Evolutionary conservation across 106 monocot genomes (phyloP), one percentile per base, ranked within the genome.

Genomic region (Phalaenopsis aphrodite): DNA sequence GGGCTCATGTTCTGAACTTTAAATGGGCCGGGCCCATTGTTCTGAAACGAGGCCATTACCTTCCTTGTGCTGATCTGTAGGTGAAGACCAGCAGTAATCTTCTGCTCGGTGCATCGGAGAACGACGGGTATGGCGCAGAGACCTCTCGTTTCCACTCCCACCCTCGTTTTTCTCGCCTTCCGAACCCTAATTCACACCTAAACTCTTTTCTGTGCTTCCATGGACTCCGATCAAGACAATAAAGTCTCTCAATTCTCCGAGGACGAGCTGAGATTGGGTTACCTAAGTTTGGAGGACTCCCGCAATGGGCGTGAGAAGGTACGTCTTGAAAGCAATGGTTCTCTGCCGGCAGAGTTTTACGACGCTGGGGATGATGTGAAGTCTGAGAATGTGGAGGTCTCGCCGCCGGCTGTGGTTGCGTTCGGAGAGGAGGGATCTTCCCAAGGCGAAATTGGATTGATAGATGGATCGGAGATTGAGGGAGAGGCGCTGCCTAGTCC

Each of bases 401-500:
- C 43, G 74, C 75, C 37, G 5, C 18, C n/a, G 61, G n/a, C 4
- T n/a, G 43, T 12, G 71, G 75, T 24, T 45, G 46, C 21, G 30
- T 6, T 7, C 47, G 77, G 52, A 14, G 7, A 11, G 17, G 75
- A 30, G 2, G 78, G 75, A 41, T 43, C 72, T 16, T 78, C 80
- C 18, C 48, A 45, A 17, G 78, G 52, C 2, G 79, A 72, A 46
- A 73, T 45, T 23, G 81, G 30, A 14, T 85, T 79, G 78, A 83
- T 71, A 21, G 86, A 83, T 77, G 56, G 74, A 46, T 84, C 74
- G 76, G 91, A 84, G 76, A 76, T 52, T 75, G 87, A 86, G 5
- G 83, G 74, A 49, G 89, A 91, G 30, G 85, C 39, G 72, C 73
- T 79, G 41, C n/a, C 84, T 11, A 93, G 93, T 76, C 93, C 96